Conservation (phyloP, 2,329 filamentous ascomycete genomes). For the Dactylellina haptotyla region DNA sequence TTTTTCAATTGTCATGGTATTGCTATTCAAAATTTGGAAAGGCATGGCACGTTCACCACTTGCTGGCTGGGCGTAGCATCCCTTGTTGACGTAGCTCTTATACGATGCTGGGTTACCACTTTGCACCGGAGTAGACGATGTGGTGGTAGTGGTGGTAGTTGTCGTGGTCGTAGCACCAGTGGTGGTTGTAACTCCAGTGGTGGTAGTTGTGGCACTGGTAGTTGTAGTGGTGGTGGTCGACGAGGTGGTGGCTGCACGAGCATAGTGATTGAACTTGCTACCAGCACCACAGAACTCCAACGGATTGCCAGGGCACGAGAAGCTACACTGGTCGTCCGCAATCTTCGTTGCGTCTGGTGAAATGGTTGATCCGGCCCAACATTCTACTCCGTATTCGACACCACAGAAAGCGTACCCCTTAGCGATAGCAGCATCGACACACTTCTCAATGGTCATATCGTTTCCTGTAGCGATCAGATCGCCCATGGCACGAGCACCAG, state of each 20-base stretch:
- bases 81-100: slow-evolving; percentile 29
- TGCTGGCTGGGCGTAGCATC: slow-evolving; percentile 25
- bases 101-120: slow-evolving; percentile 26
- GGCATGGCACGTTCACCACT: slow-evolving; percentile 8
- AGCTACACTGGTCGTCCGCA: slow-evolving; percentile 44
- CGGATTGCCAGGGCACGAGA: slow-evolving; percentile 61
- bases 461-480: not conserved
- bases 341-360: slow-evolving; percentile 18
- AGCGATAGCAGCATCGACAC: slow-evolving; percentile 45
- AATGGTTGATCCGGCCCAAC: slow-evolving; percentile 57
- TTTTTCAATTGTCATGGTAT: slow-evolving; percentile 59
- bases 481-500: not conserved
- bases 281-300: slow-evolving; percentile 63
- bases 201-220: slow-evolving; percentile 51
- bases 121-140: not conserved
- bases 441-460: slow-evolving; percentile 47
- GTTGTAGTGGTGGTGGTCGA: slow-evolving; percentile 53
- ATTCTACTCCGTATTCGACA: slow-evolving; percentile 57
- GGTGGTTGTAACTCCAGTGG: slow-evolving; percentile 17
- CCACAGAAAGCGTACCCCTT: slow-evolving; percentile 59
- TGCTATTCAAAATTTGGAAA: slow-evolving; percentile 9
- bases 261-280: slow-evolving; percentile 61
- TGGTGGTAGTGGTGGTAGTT: slow-evolving; percentile 17
- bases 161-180: slow-evolving; percentile 21
- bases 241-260: slow-evolving; percentile 54